Evolutionary conservation across 1,139 yeast genomes (phyloP).

Genomic region (Blastobotrys petasosporus): DNA sequence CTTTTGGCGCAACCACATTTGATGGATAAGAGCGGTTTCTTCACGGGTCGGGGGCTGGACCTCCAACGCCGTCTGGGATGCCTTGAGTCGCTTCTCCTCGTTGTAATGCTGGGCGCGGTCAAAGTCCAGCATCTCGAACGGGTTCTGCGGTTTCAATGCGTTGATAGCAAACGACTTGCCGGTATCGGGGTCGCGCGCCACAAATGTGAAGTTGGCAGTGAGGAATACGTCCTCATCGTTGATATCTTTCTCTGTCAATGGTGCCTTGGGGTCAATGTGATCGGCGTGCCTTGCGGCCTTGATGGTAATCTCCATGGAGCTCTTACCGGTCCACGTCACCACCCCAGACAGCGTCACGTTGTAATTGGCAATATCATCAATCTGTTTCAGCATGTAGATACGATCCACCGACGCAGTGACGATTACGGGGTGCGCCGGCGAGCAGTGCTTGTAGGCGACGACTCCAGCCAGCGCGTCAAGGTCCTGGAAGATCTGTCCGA

Average conservation of each 20-base stretch:
- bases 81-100: constrained; percentile 73
- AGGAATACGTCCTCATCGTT: constrained; percentile 53
- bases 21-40: constrained; percentile 70
- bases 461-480: constrained; percentile 85
- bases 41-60: constrained; percentile 59
- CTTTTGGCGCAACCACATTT: constrained; percentile 48
- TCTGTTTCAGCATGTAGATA: constrained; percentile 77
- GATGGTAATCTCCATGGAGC: constrained; percentile 92
- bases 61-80: constrained; percentile 52
- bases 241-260: constrained; percentile 37
- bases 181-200: constrained; percentile 86
- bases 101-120: constrained; percentile 86
- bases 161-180: constrained; percentile 84
- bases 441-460: constrained; percentile 78
- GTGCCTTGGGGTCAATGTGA: constrained; percentile 32
- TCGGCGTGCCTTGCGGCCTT: constrained; percentile 73
- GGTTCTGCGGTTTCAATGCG: constrained; percentile 65
- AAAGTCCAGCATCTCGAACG: constrained; percentile 73
- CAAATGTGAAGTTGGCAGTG: constrained; percentile 90
- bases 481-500: constrained; percentile 89
- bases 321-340: constrained; percentile 90
- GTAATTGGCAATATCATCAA: constrained; percentile 69
- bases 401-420: constrained; percentile 94
- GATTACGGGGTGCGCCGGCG: constrained; percentile 87
- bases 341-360: constrained; percentile 80